Conservation (phyloP, 805 yeast genomes). For the Ogataea parapolymorpha region DNA sequence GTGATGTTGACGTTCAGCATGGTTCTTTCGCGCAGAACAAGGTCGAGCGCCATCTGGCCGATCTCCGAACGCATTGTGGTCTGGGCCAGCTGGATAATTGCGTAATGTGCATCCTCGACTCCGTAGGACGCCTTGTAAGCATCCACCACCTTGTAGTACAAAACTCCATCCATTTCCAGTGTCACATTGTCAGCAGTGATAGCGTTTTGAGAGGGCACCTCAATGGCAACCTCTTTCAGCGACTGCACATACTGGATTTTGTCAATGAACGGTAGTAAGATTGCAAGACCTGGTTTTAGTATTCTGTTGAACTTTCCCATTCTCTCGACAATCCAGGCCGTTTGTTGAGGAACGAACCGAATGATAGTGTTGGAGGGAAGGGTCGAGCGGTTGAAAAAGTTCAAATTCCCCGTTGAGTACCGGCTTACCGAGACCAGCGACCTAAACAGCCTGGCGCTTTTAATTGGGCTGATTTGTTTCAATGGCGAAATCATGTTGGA, state of each 20-base stretch:
- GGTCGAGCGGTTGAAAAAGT: constrained; percentile 31
- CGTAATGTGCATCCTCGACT: constrained; percentile 84
- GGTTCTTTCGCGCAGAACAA: constrained; percentile 75
- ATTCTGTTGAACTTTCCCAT: constrained; percentile 79
- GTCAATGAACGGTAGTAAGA: constrained; percentile 70
- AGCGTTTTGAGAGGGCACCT: constrained; percentile 79
- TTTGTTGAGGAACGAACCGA: constrained; percentile 84
- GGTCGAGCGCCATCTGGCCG: constrained; percentile 77
- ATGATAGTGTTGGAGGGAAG: constrained; percentile 74
- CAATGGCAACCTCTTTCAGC: constrained; percentile 79
- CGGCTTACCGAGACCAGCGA: constrained; percentile 1
- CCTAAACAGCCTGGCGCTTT: not conserved
- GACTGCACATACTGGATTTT: constrained; percentile 78
- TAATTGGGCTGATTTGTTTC: constrained; percentile 3
- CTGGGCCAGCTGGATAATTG: constrained; percentile 81
- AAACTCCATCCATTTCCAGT: constrained; percentile 78
- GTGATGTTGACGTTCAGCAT: constrained; percentile 70
- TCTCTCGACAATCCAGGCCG: constrained; percentile 87
- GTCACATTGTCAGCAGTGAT: constrained; percentile 85
- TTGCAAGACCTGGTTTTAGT: constrained; percentile 73
- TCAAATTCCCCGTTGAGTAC: constrained; percentile 18
- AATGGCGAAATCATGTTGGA: constrained; percentile 4
- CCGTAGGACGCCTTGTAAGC: constrained; percentile 86
- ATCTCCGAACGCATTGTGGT: constrained; percentile 90
- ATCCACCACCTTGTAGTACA: constrained; percentile 73